Percentiles rank a stretch among this genome's conserved stretches.
Evolutionary conservation across 75 land plant species (phyloP).

Genomic region (Sequoia sempervirens): DNA sequence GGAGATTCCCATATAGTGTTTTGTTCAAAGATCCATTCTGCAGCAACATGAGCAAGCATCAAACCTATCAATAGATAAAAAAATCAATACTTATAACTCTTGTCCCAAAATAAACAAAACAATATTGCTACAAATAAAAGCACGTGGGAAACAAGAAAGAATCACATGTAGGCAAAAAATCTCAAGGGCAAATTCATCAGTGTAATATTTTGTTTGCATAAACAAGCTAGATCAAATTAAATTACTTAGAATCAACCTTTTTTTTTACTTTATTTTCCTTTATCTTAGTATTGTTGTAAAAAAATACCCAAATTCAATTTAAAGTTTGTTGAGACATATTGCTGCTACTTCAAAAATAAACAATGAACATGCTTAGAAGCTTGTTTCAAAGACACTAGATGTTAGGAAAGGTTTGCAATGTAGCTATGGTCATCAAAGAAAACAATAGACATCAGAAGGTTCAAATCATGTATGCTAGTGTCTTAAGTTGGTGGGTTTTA

Average conservation of each 20-base stretch:
- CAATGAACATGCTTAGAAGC: background rate
- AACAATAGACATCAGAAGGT: background rate
- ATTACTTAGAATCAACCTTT: background rate
- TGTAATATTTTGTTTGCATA: background rate
- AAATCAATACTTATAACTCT: background rate
- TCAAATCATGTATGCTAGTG: background rate
- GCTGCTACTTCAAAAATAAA: background rate
- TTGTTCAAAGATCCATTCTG: slow-evolving; percentile 33
- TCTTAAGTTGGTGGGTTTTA: background rate
- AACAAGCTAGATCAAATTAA: background rate
- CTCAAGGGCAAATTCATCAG: background rate
- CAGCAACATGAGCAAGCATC: slow-evolving; percentile 18
- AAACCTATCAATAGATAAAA: background rate
- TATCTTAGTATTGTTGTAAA: background rate
- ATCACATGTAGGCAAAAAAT: no score
- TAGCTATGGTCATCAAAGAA: background rate
- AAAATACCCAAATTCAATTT: background rate
- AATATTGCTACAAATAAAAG: background rate
- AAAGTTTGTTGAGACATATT: background rate
- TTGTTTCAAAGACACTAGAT: background rate
- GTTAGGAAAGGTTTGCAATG: background rate
- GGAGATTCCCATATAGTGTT: slow-evolving; percentile 37
- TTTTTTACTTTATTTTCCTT: background rate
- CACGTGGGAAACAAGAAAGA: background rate
- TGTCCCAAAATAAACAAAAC: background rate